Percentiles rank a stretch among this genome's conserved stretches.
Evolutionary conservation across 306 rosid species (phyloP).

Genomic region (Malus sylvestris): DNA sequence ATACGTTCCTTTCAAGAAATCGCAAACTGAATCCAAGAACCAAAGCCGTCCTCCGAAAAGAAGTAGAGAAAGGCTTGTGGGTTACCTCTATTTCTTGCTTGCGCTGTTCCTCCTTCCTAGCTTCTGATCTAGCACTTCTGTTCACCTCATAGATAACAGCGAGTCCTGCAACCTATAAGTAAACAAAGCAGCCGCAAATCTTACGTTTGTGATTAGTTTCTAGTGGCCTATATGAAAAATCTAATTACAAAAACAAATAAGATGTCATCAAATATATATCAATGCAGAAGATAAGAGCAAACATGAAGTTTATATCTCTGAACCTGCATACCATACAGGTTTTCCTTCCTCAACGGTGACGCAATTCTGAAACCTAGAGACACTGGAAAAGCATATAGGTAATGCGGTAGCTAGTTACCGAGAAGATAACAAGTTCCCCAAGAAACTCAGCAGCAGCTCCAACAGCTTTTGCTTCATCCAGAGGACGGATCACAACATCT

Average conservation of each 20-base stretch:
- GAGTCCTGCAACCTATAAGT: slow-evolving; percentile 10
- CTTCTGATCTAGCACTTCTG: slow-evolving; percentile 3
- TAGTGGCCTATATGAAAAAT: background rate
- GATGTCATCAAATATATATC: background rate
- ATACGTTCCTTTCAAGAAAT: too few species aligned
- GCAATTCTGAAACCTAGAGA: background rate
- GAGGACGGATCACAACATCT: background rate
- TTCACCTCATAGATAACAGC: slow-evolving; percentile 2
- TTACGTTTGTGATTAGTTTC: background rate
- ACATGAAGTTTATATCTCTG: background rate
- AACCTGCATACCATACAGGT: too few species aligned
- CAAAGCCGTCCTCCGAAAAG: too few species aligned
- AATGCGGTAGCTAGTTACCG: background rate
- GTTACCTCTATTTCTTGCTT: slow-evolving; percentile 2
- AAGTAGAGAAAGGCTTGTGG: background rate
- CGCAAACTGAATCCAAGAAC: too few species aligned
- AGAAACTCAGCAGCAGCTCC: slow-evolving; percentile 2
- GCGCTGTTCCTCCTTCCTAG: slow-evolving; percentile 4
- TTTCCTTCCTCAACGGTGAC: background rate
- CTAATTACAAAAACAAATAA: background rate
- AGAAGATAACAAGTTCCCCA: slow-evolving; percentile 10
- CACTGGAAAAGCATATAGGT: background rate
- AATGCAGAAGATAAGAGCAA: background rate
- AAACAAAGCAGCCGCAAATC: background rate
- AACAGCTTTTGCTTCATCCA: slow-evolving; percentile 7